Evolutionary conservation across 306 rosid genomes (phyloP), one percentile per base, ranked within the genome.

Genomic region (Citrullus colocynthis): DNA sequence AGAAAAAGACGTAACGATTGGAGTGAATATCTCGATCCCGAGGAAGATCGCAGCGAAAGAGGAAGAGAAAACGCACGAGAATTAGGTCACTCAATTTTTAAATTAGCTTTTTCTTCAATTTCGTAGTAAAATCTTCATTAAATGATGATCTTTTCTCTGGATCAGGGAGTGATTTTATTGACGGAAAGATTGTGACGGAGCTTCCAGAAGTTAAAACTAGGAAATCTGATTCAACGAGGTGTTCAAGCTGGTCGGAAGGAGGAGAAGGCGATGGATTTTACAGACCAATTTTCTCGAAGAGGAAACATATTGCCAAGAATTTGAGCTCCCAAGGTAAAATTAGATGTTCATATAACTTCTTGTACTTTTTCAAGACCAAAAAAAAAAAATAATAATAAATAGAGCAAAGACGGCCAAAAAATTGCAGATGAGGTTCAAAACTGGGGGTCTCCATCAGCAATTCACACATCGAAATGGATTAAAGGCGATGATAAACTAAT

Each of bases 21-120:
- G 96, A 87, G 83, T 11, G 84, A 82, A 28, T 95, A 89, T 79
- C 97, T 95, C 8, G 91, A 89, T 65, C 60, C 70, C 2, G 81
- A 81, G 24, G 84, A 81, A 9, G 55, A 54, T 79, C 60, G 11
- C 45, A 44, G 24, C 44, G 37, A 1, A 59, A 28, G 66, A 14
- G 77, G 13, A 58, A 56, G 83, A 65, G 76, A 4, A 44, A 59
- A 84, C 64, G 80, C 52, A 54, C 61, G 70, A 32, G 55, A 55
- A 51, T 20, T 63, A 3, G 90, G 94, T 78, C 57, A 59, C 7
- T 3, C 2, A 30, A 45, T 39, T 32, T 55, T 13, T 49, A 48
- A 12, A 60, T 17, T 24, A 24, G 7, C 21, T 48, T 45, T 41
- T 77, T 60, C 21, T 5, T 51, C 9, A 18, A 14, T 17, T 36